Percentiles rank a stretch among this genome's conserved stretches.
These are phyloP conservation scores for Septoria petroselini DNA, from an alignment of 2,329 filamentous ascomycete genomes.

Conservation along the genomic window DNA sequence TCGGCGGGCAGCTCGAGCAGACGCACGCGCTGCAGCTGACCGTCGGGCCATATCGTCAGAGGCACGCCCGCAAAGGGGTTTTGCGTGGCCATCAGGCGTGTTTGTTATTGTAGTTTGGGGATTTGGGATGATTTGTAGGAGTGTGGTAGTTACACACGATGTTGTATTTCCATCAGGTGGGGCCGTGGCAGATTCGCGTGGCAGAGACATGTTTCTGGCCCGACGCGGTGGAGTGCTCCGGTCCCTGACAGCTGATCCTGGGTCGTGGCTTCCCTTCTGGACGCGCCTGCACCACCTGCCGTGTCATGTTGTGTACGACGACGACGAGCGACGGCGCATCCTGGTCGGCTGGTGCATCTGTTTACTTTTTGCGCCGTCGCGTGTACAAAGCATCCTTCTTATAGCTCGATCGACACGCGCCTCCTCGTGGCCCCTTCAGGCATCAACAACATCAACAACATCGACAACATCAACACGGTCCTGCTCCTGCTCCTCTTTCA, in stretches of 20 bases:
- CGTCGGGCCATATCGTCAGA: constrained; percentile 43
- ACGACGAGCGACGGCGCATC: neutral
- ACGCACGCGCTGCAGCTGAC: constrained; percentile 53
- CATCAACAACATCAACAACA: too few relatives aligned
- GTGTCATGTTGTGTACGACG: too few relatives aligned
- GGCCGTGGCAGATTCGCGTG: neutral
- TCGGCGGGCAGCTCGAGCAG: constrained; percentile 61
- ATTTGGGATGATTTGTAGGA: too few relatives aligned
- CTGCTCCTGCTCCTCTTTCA: constrained; percentile 1
- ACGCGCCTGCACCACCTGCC: neutral
- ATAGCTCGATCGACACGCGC: too few relatives aligned
- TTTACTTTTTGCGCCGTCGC: too few relatives aligned
- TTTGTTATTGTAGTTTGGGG: neutral
- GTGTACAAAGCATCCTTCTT: too few relatives aligned
- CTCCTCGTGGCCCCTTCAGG: too few relatives aligned
- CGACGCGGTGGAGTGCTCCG: too few relatives aligned
- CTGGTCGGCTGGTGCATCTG: neutral
- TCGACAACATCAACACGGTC: too few relatives aligned
- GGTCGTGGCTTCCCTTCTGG: too few relatives aligned
- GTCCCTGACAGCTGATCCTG: neutral
- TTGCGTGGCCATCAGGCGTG: constrained; percentile 45
- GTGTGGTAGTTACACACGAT: too few relatives aligned
- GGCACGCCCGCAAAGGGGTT: constrained; percentile 40
- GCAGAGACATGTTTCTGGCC: too few relatives aligned
- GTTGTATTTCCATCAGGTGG: neutral